Percentiles rank a stretch among this genome's conserved stretches.
Evolutionary conservation across 257 asterid genomes (phyloP).

Genomic region (Petunia axillaris): DNA sequence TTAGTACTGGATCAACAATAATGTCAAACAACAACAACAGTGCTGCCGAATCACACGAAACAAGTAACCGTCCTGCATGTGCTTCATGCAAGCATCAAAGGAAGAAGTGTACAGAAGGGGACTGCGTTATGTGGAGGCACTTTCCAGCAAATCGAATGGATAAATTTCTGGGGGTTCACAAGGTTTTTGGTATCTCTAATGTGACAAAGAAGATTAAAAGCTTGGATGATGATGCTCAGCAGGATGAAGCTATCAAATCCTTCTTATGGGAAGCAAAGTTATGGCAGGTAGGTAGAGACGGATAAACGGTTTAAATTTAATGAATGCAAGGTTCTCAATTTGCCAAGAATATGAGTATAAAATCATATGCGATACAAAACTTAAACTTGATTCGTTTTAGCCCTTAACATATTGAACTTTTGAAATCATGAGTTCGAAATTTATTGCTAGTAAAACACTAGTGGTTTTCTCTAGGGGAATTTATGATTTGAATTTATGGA

Average conservation of each 20-base stretch:
- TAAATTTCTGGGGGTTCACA: constrained; percentile 33
- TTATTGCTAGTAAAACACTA: neutral
- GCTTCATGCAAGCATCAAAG: constrained; percentile 50
- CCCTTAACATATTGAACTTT: neutral
- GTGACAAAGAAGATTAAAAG: constrained; percentile 28
- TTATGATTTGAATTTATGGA: too few relatives aligned
- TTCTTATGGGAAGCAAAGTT: constrained; percentile 37
- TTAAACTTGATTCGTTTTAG: neutral
- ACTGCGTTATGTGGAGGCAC: constrained; percentile 33
- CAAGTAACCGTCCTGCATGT: constrained; percentile 39
- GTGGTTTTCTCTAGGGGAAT: neutral
- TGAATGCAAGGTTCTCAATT: neutral
- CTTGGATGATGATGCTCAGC: neutral
- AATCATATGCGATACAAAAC: neutral
- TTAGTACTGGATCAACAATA: neutral
- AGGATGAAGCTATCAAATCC: constrained; percentile 23
- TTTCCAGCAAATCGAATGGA: constrained; percentile 30
- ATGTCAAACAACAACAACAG: neutral
- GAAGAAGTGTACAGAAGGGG: constrained; percentile 33
- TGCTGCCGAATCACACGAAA: neutral
- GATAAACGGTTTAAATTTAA: neutral
- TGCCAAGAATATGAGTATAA: neutral
- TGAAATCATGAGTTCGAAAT: neutral
- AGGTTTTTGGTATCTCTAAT: constrained; percentile 36
- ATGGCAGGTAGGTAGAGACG: constrained; percentile 27